phyloP scores from a whole-genome alignment of 2,329 filamentous ascomycete species.

The Colletotrichum paranaense region DNA sequence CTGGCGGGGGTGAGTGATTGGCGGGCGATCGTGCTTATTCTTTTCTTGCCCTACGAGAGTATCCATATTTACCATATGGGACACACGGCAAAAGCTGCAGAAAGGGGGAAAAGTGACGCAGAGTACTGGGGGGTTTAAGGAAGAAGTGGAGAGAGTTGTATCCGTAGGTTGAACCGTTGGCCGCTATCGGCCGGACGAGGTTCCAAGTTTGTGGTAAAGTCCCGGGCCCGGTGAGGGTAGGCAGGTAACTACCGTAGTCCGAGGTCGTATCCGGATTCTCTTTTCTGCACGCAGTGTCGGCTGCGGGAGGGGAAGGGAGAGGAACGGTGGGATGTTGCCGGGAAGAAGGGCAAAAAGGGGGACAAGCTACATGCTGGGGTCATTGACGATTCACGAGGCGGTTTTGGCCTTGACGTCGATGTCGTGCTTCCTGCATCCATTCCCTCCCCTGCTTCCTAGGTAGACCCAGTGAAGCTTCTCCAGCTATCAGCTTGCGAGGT shows the following conservation, averaged over 20 bases:
- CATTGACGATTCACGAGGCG: neutral
- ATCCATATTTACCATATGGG: neutral
- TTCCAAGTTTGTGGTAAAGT: constrained; percentile 8
- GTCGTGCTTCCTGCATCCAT: neutral
- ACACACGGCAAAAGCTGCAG: too few relatives aligned
- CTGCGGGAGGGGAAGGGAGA: constrained; percentile 1
- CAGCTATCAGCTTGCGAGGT: constrained; percentile 2
- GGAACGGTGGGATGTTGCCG: neutral
- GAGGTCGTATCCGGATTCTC: constrained; percentile 24
- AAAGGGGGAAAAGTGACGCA: neutral
- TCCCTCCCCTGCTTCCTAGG: constrained; percentile 9
- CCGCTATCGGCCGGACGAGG: neutral
- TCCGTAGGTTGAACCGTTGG: too few relatives aligned
- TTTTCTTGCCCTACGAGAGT: constrained; percentile 20
- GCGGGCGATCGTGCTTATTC: constrained; percentile 33
- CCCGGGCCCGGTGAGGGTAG: neutral
- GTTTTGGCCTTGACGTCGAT: neutral
- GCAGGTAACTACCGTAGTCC: neutral
- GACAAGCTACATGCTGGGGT: neutral
- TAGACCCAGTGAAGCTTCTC: neutral
- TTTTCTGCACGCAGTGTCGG: neutral
- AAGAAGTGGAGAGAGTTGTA: neutral
- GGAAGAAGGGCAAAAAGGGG: neutral
- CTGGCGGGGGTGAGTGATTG: constrained; percentile 3
- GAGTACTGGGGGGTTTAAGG: neutral